phyloP scores from a whole-genome alignment of 2,329 filamentous ascomycete species.

The Stromatinia cepivora region DNA sequence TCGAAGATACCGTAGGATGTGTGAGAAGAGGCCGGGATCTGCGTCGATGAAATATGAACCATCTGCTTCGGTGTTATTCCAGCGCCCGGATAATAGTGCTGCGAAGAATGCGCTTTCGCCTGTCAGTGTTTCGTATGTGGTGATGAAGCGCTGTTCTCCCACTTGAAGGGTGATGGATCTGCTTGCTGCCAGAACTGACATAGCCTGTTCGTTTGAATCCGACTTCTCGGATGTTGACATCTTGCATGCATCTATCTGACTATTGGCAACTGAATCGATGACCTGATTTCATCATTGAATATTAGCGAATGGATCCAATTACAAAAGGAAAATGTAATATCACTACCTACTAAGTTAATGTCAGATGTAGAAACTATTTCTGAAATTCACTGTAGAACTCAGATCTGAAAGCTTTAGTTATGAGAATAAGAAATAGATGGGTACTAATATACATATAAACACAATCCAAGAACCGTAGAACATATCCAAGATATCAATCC shows the following conservation, averaged over 20 bases:
- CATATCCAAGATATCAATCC: too few species aligned
- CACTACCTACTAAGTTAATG: not conserved
- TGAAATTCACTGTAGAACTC: not conserved
- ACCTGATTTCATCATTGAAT: fast-evolving
- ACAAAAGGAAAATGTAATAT: not conserved
- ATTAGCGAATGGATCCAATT: not conserved
- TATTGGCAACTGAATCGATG: not conserved
- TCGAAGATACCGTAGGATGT: slow-evolving; percentile 43
- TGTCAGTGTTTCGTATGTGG: slow-evolving; percentile 5
- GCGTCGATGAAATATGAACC: slow-evolving; percentile 45
- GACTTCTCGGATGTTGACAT: not conserved
- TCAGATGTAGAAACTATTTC: not conserved
- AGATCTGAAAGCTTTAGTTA: not conserved
- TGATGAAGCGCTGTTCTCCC: slow-evolving; percentile 22
- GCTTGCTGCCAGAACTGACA: not conserved
- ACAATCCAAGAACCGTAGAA: too few species aligned
- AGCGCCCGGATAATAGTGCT: slow-evolving; percentile 33
- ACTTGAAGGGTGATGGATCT: slow-evolving; percentile 18
- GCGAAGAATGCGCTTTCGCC: slow-evolving; percentile 3
- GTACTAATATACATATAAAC: too few species aligned
- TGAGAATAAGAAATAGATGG: not conserved
- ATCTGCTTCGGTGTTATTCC: slow-evolving; percentile 35
- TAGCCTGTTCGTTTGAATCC: not conserved
- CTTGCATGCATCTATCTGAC: not conserved
- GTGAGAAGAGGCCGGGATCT: slow-evolving; percentile 42